These are phyloP conservation scores for Chenopodium berlandieri DNA, from an alignment of 148 eudicot species.

Conservation along the genomic window DNA sequence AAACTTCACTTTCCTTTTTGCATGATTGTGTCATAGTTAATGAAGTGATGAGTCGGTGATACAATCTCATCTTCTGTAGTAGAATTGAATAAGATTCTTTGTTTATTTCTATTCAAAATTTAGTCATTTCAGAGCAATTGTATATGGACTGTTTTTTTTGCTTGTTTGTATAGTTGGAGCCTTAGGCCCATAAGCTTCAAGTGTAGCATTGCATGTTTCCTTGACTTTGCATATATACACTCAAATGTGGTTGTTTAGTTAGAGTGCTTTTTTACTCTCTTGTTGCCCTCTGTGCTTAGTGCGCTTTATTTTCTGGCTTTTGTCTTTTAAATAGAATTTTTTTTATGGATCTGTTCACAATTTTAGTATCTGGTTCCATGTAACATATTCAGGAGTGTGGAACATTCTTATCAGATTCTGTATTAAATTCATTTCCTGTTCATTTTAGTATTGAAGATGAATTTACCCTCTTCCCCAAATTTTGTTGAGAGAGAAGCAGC, in stretches of 20 bases:
- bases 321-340: too few relatives aligned
- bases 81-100: not conserved
- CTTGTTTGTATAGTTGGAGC: not conserved
- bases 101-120: not conserved
- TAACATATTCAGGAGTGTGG: not conserved
- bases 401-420: not conserved
- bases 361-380: not conserved
- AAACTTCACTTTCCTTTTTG: not conserved
- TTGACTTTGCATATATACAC: not conserved
- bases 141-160: not conserved
- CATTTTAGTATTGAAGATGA: constrained; percentile 48
- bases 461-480: constrained; percentile 27
- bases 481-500: constrained; percentile 84
- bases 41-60: not conserved
- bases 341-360: too few relatives aligned
- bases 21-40: not conserved
- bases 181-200: not conserved
- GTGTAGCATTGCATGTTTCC: not conserved
- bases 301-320: too few relatives aligned
- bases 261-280: not conserved
- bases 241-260: not conserved
- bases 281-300: not conserved
- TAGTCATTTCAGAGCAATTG: not conserved
- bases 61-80: not conserved
- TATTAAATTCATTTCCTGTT: not conserved